Percentiles rank a stretch among this genome's conserved stretches.
phyloP scores from a whole-genome alignment of 2,329 filamentous ascomycete species.

The Aspergillus brunneoviolaceus region DNA sequence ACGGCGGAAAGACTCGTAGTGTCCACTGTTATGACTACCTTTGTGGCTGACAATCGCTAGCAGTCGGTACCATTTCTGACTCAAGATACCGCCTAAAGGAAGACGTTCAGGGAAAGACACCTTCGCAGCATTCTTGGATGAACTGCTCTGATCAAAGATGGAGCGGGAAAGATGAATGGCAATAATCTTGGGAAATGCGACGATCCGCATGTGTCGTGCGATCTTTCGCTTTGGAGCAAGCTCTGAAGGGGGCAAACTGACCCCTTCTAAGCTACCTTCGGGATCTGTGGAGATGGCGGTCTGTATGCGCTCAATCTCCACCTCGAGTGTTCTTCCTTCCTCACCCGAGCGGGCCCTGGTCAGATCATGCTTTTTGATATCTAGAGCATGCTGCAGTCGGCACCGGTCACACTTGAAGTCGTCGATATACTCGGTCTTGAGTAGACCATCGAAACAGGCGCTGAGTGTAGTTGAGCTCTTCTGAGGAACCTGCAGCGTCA shows the following conservation, averaged over 20 bases:
- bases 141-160: conserved; percentile 78
- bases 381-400: conserved; percentile 75
- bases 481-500: conserved; percentile 89
- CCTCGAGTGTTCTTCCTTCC: conserved; percentile 53
- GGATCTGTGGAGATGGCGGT: conserved; percentile 75
- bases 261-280: conserved; percentile 69
- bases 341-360: conserved; percentile 54
- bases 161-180: conserved; percentile 91
- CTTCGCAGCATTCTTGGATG: conserved; percentile 91
- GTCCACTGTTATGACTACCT: conserved; percentile 90
- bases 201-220: conserved; percentile 82
- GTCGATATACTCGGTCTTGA: conserved; percentile 94
- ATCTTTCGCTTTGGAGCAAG: conserved; percentile 80
- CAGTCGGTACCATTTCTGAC: conserved; percentile 77
- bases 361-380: conserved; percentile 61
- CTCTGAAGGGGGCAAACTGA: conserved; percentile 71
- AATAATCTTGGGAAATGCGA: conserved; percentile 82
- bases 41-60: conserved; percentile 90
- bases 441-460: conserved; percentile 86
- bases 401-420: conserved; percentile 96
- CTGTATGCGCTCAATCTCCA: conserved; percentile 65
- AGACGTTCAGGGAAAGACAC: conserved; percentile 88
- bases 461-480: conserved; percentile 76
- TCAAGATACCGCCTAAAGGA: conserved; percentile 74
- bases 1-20: conserved; percentile 93